Percentiles rank a stretch among this genome's conserved stretches.
Evolutionary conservation across 228 moss, liverwort and hornwort species (phyloP).

Genomic region (Sphagnum fallax): DNA sequence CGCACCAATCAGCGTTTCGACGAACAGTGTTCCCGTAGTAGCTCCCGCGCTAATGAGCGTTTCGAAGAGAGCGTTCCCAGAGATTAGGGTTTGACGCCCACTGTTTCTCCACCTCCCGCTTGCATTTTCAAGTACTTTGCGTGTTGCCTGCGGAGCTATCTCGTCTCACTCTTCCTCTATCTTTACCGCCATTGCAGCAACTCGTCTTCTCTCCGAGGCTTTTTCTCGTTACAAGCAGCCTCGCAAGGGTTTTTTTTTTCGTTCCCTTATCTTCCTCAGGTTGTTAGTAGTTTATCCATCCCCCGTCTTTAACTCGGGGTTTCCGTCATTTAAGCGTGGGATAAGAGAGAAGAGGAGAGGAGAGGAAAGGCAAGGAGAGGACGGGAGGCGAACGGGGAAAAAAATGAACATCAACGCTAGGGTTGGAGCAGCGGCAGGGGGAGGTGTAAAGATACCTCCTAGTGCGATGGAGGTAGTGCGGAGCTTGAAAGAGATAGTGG

Average conservation of each 20-base stretch:
- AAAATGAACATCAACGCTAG: constrained; percentile 38
- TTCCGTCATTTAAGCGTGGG: not conserved
- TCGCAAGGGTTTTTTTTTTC: not conserved
- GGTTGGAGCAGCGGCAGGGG: constrained; percentile 45
- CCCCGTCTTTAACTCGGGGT: not conserved
- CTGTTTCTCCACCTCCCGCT: not conserved
- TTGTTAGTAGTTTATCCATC: not conserved
- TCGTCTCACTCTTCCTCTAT: not conserved
- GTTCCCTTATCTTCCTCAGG: not conserved
- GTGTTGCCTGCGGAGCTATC: no score
- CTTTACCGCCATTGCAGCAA: not conserved
- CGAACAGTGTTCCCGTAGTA: no score
- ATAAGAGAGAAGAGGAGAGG: constrained; percentile 2
- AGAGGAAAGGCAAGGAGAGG: constrained; percentile 14
- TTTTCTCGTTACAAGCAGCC: not conserved
- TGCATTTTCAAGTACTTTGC: not conserved
- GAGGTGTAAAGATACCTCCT: constrained; percentile 50
- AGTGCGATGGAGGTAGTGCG: constrained; percentile 63
- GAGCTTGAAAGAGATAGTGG: constrained; percentile 48
- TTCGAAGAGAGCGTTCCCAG: no score
- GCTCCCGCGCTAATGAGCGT: no score
- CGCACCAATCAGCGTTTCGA: no score
- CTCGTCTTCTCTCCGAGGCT: not conserved
- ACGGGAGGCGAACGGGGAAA: constrained; percentile 18
- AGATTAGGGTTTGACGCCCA: not conserved